A percentile compares a stretch with the other conserved stretches of the same genome.
Conservation (phyloP, 768 basidiomycete species). For the Boletus speciosus region DNA sequence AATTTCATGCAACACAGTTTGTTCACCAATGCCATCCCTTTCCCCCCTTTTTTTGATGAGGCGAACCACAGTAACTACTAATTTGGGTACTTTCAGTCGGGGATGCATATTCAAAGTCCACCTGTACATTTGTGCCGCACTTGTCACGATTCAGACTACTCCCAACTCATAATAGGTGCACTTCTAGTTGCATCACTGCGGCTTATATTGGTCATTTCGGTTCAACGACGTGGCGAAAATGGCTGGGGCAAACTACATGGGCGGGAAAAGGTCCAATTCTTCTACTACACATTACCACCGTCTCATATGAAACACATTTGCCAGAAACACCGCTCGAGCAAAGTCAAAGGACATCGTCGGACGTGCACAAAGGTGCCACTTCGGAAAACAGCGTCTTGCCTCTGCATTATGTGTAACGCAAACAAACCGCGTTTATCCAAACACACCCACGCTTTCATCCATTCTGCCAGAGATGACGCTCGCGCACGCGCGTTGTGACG, state of each 20-base stretch:
- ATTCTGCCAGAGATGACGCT: slow-evolving; percentile 22
- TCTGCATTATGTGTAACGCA: slow-evolving; percentile 37
- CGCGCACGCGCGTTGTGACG: slow-evolving; percentile 24
- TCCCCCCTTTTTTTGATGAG: background rate
- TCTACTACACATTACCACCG: background rate
- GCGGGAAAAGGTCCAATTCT: slow-evolving; percentile 55
- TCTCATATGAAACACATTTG: background rate
- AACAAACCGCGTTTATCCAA: slow-evolving; percentile 4
- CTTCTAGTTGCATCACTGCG: background rate
- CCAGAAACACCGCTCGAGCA: slow-evolving; percentile 56
- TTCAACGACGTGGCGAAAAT: slow-evolving; percentile 29
- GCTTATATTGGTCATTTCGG: background rate
- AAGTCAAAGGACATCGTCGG: slow-evolving; percentile 54
- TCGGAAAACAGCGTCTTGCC: slow-evolving; percentile 55
- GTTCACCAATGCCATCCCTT: background rate
- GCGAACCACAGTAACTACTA: background rate
- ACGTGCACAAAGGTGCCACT: slow-evolving; percentile 56
- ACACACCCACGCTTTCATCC: slow-evolving; percentile 5
- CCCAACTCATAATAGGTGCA: too few species aligned
- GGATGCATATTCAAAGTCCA: background rate
- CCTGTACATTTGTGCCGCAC: too few species aligned
- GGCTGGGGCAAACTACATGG: slow-evolving; percentile 76
- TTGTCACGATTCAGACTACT: too few species aligned
- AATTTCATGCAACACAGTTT: background rate
- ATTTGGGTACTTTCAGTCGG: background rate